A percentile compares a stretch with the other conserved stretches of the same genome.
Conservation (phyloP, 208 protist species). For the Leptomonas seymouri region DNA sequence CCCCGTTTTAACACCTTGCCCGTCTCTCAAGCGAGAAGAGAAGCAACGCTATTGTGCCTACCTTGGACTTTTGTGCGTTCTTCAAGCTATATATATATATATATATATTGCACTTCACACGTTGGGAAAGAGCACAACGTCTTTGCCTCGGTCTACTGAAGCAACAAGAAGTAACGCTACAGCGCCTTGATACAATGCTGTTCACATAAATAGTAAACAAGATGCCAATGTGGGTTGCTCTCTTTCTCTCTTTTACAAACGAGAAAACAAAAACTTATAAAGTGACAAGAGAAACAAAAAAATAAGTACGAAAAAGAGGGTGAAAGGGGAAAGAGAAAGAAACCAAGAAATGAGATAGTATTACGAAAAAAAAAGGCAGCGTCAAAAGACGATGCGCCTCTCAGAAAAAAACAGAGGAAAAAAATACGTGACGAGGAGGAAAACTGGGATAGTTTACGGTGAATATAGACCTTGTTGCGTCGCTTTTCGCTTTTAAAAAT, state of each 20-base stretch:
- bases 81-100: not conserved
- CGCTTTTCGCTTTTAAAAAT: not conserved
- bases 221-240: too few relatives aligned
- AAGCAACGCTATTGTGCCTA: not conserved
- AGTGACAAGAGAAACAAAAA: not conserved
- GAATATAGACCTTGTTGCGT: not conserved
- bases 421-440: not conserved
- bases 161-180: too few relatives aligned
- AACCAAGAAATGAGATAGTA: not conserved
- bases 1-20: not conserved
- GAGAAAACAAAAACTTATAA: too few relatives aligned
- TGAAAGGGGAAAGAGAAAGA: not conserved
- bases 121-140: too few relatives aligned
- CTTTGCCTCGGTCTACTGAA: too few relatives aligned
- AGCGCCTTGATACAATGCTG: too few relatives aligned
- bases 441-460: not conserved
- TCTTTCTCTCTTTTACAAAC: too few relatives aligned
- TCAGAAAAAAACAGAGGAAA: not conserved
- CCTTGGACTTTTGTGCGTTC: not conserved
- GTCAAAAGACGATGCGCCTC: not conserved
- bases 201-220: too few relatives aligned
- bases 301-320: not conserved
- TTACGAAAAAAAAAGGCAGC: slow-evolving; percentile 3
- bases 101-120: too few relatives aligned
- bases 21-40: not conserved